Conservation (phyloP, 768 basidiomycete species). For the Panus rudis region DNA sequence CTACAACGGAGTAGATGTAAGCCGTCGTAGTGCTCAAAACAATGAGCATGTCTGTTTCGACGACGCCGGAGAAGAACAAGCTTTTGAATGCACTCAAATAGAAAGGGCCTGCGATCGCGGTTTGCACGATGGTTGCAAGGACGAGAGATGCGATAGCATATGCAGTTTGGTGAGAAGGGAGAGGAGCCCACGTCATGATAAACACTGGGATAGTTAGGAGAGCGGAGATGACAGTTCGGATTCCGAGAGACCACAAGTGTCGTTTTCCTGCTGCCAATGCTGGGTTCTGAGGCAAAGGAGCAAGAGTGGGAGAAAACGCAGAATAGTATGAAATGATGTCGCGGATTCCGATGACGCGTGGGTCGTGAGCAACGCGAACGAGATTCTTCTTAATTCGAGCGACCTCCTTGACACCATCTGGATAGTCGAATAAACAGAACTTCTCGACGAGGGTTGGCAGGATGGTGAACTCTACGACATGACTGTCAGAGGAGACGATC, state of each 20-base stretch:
- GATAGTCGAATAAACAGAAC: conserved; percentile 6
- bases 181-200: conserved; percentile 35
- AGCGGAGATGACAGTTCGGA: conserved; percentile 26
- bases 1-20: conserved; percentile 34
- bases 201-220: conserved; percentile 34
- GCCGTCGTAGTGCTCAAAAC: conserved; percentile 32
- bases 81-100: conserved; percentile 29
- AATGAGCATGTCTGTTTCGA: conserved; percentile 35
- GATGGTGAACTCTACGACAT: conserved; percentile 13
- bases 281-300: conserved; percentile 18
- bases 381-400: conserved; percentile 10
- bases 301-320: conserved; percentile 20
- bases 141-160: conserved; percentile 32
- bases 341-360: conserved; percentile 24
- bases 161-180: conserved; percentile 24
- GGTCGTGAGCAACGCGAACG: conserved; percentile 17
- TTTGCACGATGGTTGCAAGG: conserved; percentile 33
- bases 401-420: conserved; percentile 14
- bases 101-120: conserved; percentile 28
- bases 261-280: conserved; percentile 21
- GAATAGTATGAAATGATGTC: conserved; percentile 23
- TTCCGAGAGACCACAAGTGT: conserved; percentile 24
- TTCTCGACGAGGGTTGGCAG: conserved; percentile 5
- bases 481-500: conserved; percentile 11
- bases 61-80: conserved; percentile 27